phyloP scores from a whole-genome alignment of 2,329 filamentous ascomycete species.

The Stagonosporopsis rhizophila region DNA sequence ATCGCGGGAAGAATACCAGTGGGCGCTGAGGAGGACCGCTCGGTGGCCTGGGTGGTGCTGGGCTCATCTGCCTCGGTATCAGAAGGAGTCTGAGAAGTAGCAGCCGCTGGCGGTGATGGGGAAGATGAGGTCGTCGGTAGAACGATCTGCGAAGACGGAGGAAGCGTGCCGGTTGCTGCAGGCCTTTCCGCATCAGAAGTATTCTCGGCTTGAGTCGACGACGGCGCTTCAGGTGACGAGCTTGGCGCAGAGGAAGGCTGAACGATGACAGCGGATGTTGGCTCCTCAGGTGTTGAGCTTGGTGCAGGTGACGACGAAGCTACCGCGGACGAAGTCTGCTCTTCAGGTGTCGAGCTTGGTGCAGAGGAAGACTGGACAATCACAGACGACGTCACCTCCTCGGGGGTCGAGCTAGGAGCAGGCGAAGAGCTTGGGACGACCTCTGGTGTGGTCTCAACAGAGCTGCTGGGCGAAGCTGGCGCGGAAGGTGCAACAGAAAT shows the following conservation, averaged over 20 bases:
- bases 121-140: constrained; percentile 7
- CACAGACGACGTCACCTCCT: background rate
- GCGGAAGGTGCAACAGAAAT: background rate
- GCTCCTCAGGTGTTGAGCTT: background rate
- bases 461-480: background rate
- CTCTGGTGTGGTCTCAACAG: constrained; percentile 1
- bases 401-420: background rate
- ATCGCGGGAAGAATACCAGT: constrained; percentile 11
- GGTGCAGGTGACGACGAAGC: background rate
- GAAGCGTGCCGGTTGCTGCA: constrained; percentile 1
- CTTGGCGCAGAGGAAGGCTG: background rate
- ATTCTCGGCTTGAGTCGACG: constrained; percentile 2
- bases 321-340: background rate
- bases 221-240: background rate
- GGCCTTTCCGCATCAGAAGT: constrained; percentile 3
- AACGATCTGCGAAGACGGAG: constrained; percentile 7
- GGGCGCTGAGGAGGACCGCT: constrained; percentile 1
- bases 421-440: background rate
- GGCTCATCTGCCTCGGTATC: constrained; percentile 7
- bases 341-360: background rate
- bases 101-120: constrained; percentile 7
- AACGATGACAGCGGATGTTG: background rate
- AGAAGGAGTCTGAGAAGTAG: constrained; percentile 18
- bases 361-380: background rate
- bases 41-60: constrained; percentile 1